Conservation (phyloP, 495 filamentous ascomycete species). For the Tuber melanosporum region DNA sequence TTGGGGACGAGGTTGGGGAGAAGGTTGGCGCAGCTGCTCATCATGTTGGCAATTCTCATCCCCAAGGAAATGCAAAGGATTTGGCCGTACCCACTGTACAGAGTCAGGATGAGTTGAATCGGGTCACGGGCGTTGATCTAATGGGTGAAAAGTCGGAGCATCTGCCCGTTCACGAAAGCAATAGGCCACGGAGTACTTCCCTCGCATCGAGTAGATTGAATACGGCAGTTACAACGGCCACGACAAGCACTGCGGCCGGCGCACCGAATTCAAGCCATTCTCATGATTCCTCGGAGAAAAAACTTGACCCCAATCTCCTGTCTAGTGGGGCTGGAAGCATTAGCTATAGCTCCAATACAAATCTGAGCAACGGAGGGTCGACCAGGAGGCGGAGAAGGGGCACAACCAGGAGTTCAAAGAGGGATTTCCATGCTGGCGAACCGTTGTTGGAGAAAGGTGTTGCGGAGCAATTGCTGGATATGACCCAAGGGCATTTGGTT, state of each 20-base stretch:
- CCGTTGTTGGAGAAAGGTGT: constrained; percentile 65
- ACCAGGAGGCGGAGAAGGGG: constrained; percentile 58
- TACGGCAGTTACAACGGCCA: constrained; percentile 34
- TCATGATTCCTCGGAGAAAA: constrained; percentile 18
- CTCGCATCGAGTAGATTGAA: constrained; percentile 37
- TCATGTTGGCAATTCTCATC: constrained; percentile 22
- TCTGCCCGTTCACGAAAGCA: constrained; percentile 28
- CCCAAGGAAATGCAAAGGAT: constrained; percentile 20
- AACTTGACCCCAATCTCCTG: constrained; percentile 23
- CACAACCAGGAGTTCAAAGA: constrained; percentile 67
- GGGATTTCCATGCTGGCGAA: constrained; percentile 63
- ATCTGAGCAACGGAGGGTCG: constrained; percentile 44
- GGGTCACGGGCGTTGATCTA: constrained; percentile 22
- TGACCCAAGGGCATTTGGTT: constrained; percentile 84
- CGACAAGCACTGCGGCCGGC: constrained; percentile 22
- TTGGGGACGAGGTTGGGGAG: constrained; percentile 44
- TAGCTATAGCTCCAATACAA: constrained; percentile 21
- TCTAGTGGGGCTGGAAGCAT: constrained; percentile 8
- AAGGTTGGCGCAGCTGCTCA: constrained; percentile 38
- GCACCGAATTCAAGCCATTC: constrained; percentile 13
- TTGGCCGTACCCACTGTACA: constrained; percentile 20
- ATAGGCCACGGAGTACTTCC: constrained; percentile 29
- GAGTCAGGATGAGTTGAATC: constrained; percentile 20
- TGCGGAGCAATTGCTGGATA: constrained; percentile 70
- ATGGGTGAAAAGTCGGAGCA: constrained; percentile 48